A percentile compares a stretch with the other conserved stretches of the same genome.
phyloP scores from a whole-genome alignment of 495 filamentous ascomycete genomes.

The Penicillium atrosanguineum region DNA sequence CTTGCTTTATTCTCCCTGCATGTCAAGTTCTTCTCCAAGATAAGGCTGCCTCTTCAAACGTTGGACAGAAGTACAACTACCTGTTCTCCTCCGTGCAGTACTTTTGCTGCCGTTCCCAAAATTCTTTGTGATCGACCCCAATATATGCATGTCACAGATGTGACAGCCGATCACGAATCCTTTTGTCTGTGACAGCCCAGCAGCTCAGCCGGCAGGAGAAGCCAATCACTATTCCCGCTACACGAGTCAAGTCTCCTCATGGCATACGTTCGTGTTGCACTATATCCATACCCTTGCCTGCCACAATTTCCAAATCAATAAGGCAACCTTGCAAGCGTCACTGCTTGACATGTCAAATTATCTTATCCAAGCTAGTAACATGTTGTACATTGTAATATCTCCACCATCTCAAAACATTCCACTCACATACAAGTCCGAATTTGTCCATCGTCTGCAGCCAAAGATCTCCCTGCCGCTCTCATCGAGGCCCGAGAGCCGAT shows the following conservation, averaged over 20 bases:
- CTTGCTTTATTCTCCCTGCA: not conserved
- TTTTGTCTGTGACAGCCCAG: slow-evolving; percentile 7
- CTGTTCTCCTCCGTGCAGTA: not conserved
- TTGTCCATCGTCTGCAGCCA: slow-evolving; percentile 1
- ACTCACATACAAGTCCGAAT: not conserved
- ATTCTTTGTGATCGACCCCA: slow-evolving; percentile 2
- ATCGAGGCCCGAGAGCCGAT: not conserved
- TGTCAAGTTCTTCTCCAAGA: not conserved
- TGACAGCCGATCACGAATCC: slow-evolving; percentile 15
- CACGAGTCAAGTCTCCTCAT: not conserved
- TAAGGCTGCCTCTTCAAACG: not conserved
- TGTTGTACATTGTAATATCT: not conserved
- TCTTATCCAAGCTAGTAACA: not conserved
- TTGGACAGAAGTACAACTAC: not conserved
- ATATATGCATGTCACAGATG: slow-evolving; percentile 12
- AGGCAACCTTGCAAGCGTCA: not conserved
- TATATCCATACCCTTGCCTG: slow-evolving; percentile 1
- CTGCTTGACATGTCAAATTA: not conserved
- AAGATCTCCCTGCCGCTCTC: not conserved
- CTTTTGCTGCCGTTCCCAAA: not conserved
- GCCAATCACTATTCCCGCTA: slow-evolving; percentile 9
- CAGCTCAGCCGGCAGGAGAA: not conserved
- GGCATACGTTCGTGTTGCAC: slow-evolving; percentile 4
- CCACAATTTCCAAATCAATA: slow-evolving; percentile 8
- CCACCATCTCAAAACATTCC: not conserved